phyloP scores from a whole-genome alignment of 495 filamentous ascomycete species.

The Tricharina praecox region DNA sequence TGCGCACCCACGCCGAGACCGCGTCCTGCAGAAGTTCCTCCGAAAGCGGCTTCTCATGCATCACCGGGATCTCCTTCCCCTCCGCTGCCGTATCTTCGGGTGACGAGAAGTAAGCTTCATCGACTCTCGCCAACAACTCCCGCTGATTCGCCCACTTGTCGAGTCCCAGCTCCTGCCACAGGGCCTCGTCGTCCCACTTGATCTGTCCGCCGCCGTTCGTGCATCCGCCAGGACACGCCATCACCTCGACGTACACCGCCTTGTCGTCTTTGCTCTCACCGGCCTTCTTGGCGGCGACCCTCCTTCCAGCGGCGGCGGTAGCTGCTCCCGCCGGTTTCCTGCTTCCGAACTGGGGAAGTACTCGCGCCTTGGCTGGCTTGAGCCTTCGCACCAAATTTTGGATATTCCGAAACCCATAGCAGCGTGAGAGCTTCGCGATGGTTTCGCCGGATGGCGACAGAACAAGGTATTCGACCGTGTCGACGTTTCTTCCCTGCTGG shows the following conservation, averaged over 20 bases:
- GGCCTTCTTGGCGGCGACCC: constrained; percentile 20
- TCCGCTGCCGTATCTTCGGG: constrained; percentile 34
- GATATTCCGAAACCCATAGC: constrained; percentile 95
- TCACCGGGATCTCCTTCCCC: constrained; percentile 17
- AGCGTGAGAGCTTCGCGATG: constrained; percentile 67
- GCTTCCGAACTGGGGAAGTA: constrained; percentile 44
- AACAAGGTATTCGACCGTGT: constrained; percentile 65
- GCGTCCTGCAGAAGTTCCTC: no score
- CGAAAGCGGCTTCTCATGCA: no score
- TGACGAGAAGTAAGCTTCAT: constrained; percentile 87
- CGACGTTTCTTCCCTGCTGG: constrained; percentile 66
- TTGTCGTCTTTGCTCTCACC: constrained; percentile 34
- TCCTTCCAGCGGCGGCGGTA: constrained; percentile 19
- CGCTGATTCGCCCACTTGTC: constrained; percentile 47
- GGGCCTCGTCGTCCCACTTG: constrained; percentile 38
- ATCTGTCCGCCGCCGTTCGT: constrained; percentile 96
- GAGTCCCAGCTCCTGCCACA: constrained; percentile 39
- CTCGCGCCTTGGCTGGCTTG: constrained; percentile 58
- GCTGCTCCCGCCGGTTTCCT: constrained; percentile 23
- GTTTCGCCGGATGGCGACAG: constrained; percentile 34
- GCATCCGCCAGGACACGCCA: constrained; percentile 95
- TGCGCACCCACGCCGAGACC: constrained; percentile 33
- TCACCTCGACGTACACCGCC: constrained; percentile 77
- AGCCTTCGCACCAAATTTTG: constrained; percentile 85
- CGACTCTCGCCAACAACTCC: constrained; percentile 68